Conservation (phyloP, 139 green algal species). For the Parachlorella kessleri region DNA sequence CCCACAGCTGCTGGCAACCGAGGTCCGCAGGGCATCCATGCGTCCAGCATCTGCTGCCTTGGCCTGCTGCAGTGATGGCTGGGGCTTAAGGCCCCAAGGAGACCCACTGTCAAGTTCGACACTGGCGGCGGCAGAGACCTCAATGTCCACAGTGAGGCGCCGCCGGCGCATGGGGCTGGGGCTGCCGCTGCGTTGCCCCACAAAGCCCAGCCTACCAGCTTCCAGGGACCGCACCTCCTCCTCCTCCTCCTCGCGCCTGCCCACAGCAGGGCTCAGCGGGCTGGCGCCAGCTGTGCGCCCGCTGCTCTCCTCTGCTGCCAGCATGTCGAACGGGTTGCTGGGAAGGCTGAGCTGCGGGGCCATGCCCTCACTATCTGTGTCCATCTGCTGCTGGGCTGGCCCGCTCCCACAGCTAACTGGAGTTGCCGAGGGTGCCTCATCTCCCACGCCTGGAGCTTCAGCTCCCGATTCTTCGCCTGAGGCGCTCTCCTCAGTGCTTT, state of each 20-base stretch:
- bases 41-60: no score
- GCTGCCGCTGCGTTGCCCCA: neutral
- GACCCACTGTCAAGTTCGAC: no score
- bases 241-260: neutral
- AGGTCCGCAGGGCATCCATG: no score
- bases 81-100: no score
- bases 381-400: neutral
- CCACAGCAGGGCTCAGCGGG: no score
- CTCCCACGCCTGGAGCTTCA: neutral
- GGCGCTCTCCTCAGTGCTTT: neutral
- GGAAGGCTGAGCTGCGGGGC: neutral
- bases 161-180: neutral
- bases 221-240: neutral
- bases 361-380: neutral
- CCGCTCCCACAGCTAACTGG: neutral
- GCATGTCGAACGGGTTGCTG: neutral
- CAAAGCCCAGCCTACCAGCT: neutral
- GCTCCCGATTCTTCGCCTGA: neutral
- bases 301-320: neutral
- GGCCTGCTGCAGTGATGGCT: no score
- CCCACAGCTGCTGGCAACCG: no score
- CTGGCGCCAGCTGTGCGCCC: neutral
- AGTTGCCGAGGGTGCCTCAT: neutral
- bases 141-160: neutral
- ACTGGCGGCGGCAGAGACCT: no score